A percentile compares a stretch with the other conserved stretches of the same genome.
phyloP scores from a whole-genome alignment of 2,329 filamentous ascomycete genomes.

The Fusarium incarnatum region DNA sequence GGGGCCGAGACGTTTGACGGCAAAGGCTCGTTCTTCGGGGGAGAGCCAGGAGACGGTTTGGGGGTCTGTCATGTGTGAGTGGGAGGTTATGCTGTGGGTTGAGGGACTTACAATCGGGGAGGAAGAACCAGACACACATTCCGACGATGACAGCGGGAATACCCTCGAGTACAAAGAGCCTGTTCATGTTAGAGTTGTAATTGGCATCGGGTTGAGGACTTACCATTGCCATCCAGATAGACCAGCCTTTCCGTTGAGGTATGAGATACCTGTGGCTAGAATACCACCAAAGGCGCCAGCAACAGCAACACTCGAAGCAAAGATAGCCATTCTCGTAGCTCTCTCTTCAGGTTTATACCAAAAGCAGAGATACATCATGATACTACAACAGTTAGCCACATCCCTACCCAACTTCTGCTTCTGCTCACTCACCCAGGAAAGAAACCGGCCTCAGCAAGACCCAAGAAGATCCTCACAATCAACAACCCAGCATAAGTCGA shows the following conservation, averaged over 20 bases:
- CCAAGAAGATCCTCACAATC: conserved; percentile 62
- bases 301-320: conserved; percentile 68
- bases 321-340: conserved; percentile 69
- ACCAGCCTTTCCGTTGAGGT: conserved; percentile 59
- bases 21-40: conserved; percentile 50
- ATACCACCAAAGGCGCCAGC: conserved; percentile 72
- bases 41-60: conserved; percentile 51
- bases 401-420: too few relatives aligned
- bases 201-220: accelerated
- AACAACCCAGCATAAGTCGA: conserved; percentile 61
- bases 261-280: conserved; percentile 63
- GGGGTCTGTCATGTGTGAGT: conserved; percentile 36
- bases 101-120: conserved; percentile 46
- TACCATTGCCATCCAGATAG: conserved; percentile 65
- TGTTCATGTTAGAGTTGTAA: conserved; percentile 43
- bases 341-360: conserved; percentile 72
- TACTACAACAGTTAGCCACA: conserved; percentile 24
- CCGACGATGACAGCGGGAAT: conserved; percentile 48
- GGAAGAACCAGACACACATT: conserved; percentile 49
- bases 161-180: conserved; percentile 70
- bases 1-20: conserved; percentile 51
- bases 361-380: conserved; percentile 69
- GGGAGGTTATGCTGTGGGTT: accelerated
- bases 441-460: conserved; percentile 63
- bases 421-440: conserved; percentile 55